A percentile compares a stretch with the other conserved stretches of the same genome.
Evolutionary conservation across 1,284 basidiomycete genomes (phyloP).

Genomic region (Trichosporon faecale): DNA sequence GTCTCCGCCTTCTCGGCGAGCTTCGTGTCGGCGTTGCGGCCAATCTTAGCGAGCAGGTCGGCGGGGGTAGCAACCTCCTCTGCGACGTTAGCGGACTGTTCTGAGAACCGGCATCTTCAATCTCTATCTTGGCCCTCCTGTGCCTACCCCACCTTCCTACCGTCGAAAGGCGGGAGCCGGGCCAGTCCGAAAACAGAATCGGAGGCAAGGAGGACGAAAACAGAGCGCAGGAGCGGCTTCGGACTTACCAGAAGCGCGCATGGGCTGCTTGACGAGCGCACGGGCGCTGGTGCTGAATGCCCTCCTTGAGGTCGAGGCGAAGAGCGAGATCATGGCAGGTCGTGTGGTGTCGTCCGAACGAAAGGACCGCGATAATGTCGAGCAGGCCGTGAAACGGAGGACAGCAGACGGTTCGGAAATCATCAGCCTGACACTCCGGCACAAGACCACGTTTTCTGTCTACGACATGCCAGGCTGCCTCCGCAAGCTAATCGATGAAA

Average conservation of each 20-base stretch:
- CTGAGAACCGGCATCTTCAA: not conserved
- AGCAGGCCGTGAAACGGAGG: not conserved
- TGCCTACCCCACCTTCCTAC: too few relatives aligned
- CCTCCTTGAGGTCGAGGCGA: conserved; percentile 33
- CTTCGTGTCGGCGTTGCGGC: conserved; percentile 44
- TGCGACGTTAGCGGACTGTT: conserved; percentile 12
- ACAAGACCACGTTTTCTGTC: not conserved
- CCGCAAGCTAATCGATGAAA: not conserved
- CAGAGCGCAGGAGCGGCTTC: not conserved
- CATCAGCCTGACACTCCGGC: not conserved
- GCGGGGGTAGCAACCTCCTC: conserved; percentile 35
- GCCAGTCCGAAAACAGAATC: not conserved
- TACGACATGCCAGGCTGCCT: not conserved
- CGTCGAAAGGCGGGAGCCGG: not conserved
- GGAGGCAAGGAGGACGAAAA: not conserved
- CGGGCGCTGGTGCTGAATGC: conserved; percentile 28
- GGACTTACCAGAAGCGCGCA: conserved; percentile 31
- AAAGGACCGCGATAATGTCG: conserved; percentile 6
- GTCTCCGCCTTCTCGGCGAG: conserved; percentile 34
- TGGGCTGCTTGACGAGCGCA: conserved; percentile 31
- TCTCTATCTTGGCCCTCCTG: too few relatives aligned
- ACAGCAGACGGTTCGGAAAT: not conserved
- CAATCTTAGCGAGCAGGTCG: conserved; percentile 41
- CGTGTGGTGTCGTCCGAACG: not conserved
- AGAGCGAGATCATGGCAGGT: conserved; percentile 28